A percentile compares a stretch with the other conserved stretches of the same genome.
These are phyloP conservation scores for Zygosaccharomyces sapae DNA, from an alignment of 1,139 yeast genomes.

Conservation along the genomic window DNA sequence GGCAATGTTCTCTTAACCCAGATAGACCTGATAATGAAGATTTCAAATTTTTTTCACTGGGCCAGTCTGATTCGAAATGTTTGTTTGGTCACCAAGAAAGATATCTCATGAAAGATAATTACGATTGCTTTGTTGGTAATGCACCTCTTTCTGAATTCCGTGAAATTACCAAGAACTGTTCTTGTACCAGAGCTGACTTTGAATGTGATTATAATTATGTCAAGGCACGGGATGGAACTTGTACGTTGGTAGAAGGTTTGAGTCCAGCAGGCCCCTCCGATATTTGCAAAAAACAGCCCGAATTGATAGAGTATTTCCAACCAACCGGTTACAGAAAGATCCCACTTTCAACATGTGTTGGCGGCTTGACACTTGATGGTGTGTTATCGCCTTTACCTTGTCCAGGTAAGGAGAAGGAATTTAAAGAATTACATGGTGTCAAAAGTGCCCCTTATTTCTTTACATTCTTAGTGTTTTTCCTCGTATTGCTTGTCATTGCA, in stretches of 20 bases:
- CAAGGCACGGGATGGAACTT: constrained; percentile 73
- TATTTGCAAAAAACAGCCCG: constrained; percentile 55
- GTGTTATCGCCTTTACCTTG: constrained; percentile 60
- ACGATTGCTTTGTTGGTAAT: constrained; percentile 78
- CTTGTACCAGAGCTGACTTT: constrained; percentile 81
- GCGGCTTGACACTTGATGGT: constrained; percentile 65
- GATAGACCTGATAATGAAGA: constrained; percentile 61
- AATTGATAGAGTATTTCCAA: constrained; percentile 61
- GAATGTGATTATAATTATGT: constrained; percentile 90
- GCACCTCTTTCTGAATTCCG: constrained; percentile 61
- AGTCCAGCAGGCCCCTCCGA: constrained; percentile 62
- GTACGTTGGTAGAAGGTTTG: constrained; percentile 75
- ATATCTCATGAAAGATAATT: constrained; percentile 67
- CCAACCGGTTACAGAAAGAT: constrained; percentile 79
- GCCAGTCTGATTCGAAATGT: constrained; percentile 65
- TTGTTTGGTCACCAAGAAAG: constrained; percentile 83
- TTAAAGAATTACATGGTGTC: constrained; percentile 53
- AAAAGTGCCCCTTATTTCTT: constrained; percentile 30
- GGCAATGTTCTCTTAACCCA: constrained; percentile 69
- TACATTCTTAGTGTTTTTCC: constrained; percentile 45
- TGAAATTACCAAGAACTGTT: constrained; percentile 60
- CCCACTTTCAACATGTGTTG: constrained; percentile 69
- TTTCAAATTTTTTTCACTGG: constrained; percentile 79
- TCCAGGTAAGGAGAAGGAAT: constrained; percentile 79
- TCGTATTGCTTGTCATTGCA: constrained; percentile 52